These are phyloP conservation scores for Saccharum officinarum DNA, from an alignment of 176 grass and related monocot species.

Conservation along the genomic window DNA sequence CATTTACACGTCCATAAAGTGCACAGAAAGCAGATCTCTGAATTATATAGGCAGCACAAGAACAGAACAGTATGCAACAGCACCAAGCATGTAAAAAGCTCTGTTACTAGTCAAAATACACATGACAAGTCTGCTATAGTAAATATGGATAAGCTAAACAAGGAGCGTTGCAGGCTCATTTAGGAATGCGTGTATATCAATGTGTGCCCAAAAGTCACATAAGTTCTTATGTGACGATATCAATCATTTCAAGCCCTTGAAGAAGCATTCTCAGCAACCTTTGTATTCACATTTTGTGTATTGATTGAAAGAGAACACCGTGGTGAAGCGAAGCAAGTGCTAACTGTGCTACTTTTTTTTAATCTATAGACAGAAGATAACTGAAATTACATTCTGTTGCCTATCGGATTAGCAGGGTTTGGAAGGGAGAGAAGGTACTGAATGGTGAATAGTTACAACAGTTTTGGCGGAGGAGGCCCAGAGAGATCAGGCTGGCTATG, in stretches of 20 bases:
- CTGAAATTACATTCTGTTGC: conserved; percentile 23
- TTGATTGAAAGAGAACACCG: background rate
- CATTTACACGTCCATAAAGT: background rate
- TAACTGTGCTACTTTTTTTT: background rate
- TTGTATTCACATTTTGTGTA: conserved; percentile 6
- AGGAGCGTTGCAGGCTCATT: background rate
- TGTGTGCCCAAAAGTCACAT: background rate
- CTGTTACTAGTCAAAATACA: background rate
- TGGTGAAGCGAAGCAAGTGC: background rate
- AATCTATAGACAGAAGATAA: background rate
- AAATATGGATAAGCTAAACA: background rate
- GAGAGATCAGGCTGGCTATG: conserved; percentile 31
- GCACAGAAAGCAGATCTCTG: background rate
- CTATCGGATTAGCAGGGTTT: conserved; percentile 28
- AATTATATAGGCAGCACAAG: background rate
- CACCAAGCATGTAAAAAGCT: background rate
- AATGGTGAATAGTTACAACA: conserved; percentile 44
- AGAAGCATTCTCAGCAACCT: background rate
- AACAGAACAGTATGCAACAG: background rate
- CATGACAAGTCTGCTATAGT: background rate
- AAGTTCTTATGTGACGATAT: background rate
- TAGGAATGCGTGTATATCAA: background rate
- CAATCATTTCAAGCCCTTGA: background rate
- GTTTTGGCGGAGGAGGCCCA: conserved; percentile 1
- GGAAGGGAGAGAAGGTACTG: conserved; percentile 8